A percentile compares a stretch with the other conserved stretches of the same genome.
Evolutionary conservation across 495 filamentous ascomycete genomes (phyloP).

Genomic region (Penicillium daleae): DNA sequence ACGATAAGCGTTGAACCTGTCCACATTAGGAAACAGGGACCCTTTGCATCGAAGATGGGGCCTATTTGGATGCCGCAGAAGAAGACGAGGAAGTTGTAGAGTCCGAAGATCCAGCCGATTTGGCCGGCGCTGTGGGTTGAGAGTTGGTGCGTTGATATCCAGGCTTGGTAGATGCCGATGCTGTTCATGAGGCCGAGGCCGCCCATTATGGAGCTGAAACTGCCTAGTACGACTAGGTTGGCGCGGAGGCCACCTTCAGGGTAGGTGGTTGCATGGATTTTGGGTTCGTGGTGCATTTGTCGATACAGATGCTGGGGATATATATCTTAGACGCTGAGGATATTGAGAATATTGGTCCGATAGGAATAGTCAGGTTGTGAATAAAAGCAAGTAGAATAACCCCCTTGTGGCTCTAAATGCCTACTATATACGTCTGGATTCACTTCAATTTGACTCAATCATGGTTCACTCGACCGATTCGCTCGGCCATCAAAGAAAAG

Average conservation of each 20-base stretch:
- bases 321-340: too few relatives aligned
- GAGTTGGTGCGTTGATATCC: slow-evolving; percentile 65
- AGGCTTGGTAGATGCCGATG: slow-evolving; percentile 70
- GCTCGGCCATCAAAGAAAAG: too few relatives aligned
- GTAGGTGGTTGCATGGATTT: slow-evolving; percentile 25
- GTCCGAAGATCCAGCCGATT: slow-evolving; percentile 75
- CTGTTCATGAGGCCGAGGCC: slow-evolving; percentile 72
- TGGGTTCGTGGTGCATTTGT: slow-evolving; percentile 27
- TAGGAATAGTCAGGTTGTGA: too few relatives aligned
- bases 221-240: slow-evolving; percentile 71
- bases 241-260: slow-evolving; percentile 69
- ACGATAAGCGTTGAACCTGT: slow-evolving; percentile 47
- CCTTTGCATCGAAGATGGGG: slow-evolving; percentile 55
- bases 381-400: too few relatives aligned
- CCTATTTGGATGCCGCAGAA: slow-evolving; percentile 60
- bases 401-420: too few relatives aligned
- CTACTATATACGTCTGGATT: not conserved
- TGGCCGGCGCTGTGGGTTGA: slow-evolving; percentile 50
- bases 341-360: too few relatives aligned
- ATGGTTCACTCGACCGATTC: too few relatives aligned
- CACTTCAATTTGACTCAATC: not conserved
- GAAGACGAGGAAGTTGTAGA: slow-evolving; percentile 67
- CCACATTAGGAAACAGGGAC: slow-evolving; percentile 49
- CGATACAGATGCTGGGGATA: not conserved
- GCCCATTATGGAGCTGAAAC: slow-evolving; percentile 67